phyloP scores from a whole-genome alignment of 2,329 filamentous ascomycete genomes.

The Fusarium proliferatum region DNA sequence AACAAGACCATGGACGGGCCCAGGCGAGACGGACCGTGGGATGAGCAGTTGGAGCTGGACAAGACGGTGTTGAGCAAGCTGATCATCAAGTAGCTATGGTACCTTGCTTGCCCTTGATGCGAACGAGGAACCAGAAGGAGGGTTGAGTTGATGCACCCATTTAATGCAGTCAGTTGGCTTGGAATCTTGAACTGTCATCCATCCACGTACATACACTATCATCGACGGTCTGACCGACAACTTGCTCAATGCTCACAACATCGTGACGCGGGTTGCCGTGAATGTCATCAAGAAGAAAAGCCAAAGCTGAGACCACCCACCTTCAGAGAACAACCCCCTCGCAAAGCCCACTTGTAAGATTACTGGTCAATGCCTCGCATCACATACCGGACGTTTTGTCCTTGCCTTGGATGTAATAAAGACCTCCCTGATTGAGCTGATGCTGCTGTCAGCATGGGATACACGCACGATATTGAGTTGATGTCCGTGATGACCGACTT shows the following conservation, averaged over 20 bases:
- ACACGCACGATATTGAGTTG: slow-evolving; percentile 8
- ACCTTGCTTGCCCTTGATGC: neutral
- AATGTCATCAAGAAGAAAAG: slow-evolving; percentile 12
- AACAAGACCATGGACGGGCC: slow-evolving; percentile 12
- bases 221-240: slow-evolving; percentile 15
- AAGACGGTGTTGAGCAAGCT: slow-evolving; percentile 4
- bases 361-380: slow-evolving; percentile 44
- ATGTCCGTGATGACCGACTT: neutral
- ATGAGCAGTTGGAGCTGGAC: slow-evolving; percentile 7
- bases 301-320: slow-evolving; percentile 40
- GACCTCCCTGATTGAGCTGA: slow-evolving; percentile 10
- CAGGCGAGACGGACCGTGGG: slow-evolving; percentile 23
- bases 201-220: neutral
- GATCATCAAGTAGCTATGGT: neutral
- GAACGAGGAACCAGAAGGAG: slow-evolving; percentile 6
- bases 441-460: slow-evolving; percentile 4
- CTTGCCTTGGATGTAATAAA: neutral
- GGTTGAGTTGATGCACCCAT: slow-evolving; percentile 12
- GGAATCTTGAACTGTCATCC: neutral
- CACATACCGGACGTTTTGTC: slow-evolving; percentile 6
- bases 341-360: slow-evolving; percentile 42
- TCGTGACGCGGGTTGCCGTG: slow-evolving; percentile 14
- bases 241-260: slow-evolving; percentile 15
- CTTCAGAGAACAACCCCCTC: slow-evolving; percentile 12
- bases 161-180: slow-evolving; percentile 13